Base-by-base conservation (phyloP, 805 yeast genomes). In the Hanseniaspora lachancei region DNA sequence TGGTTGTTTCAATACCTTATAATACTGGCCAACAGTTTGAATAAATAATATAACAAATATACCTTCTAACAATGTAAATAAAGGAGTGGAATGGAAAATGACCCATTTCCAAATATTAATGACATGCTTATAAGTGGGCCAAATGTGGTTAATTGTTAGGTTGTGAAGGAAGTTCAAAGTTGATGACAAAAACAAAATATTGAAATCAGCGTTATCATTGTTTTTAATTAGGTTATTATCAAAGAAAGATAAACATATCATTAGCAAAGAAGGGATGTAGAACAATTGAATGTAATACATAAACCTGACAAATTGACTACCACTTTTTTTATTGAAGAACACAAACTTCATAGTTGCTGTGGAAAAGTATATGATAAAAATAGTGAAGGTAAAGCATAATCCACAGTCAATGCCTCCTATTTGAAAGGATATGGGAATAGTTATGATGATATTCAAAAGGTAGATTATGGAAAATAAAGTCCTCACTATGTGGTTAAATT, bases 351-450 rank as follows among this genome's bases (percentile, higher is more conserved):
- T 63, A 1, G 95, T 81, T 9, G 96, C 86, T 55, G 87, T 71
- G 6, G 78, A 66, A 58, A 86, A 82, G 68, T 89, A 89, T 54
- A 84, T 69, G 44, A 78, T 72, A 55, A 86, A 78, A 49, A 91
- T 74, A 7, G 95, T 82, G 35, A 81, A 76, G 0, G 91, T 81
- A 67, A 81, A 93, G 20, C 95, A 80, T 58, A 93, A 72, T 0
- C 98, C 98, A 69, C 97, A 91, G 56, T 80, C 76, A 20, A 82
- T 76, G 1, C 97, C 97, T 10, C 97, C 97, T 40, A 88, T 84
- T 64, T 91, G 96, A 69, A 93, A 93, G 24, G 97, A 85, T 59
- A 93, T 76, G 5, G 97, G 97, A 7, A 93, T 84, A 2, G 96
- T 84, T 34, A 89, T 73, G 32, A 89, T 77, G 13, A 87, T 80